Percentiles rank a stretch among this genome's conserved stretches.
Evolutionary conservation across 495 filamentous ascomycete species (phyloP).

Genomic region (Daldinia vernicosa): DNA sequence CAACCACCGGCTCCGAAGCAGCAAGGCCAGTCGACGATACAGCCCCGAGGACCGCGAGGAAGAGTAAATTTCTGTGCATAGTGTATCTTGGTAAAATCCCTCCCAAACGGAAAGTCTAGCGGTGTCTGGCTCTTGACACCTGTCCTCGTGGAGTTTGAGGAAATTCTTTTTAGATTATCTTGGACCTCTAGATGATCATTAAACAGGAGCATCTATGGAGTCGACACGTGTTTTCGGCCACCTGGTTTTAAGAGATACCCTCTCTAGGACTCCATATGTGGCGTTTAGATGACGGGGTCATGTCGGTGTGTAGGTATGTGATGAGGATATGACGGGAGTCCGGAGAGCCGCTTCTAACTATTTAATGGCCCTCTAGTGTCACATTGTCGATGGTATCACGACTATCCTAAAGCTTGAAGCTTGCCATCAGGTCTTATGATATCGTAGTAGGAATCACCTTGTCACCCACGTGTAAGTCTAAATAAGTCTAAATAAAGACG

Average conservation of each 20-base stretch:
- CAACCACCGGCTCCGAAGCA: neutral
- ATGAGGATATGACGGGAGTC: slow-evolving; percentile 13
- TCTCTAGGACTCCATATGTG: neutral
- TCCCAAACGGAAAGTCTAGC: neutral
- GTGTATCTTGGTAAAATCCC: neutral
- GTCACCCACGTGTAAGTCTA: too few species aligned
- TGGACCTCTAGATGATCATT: neutral
- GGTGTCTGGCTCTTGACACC: neutral
- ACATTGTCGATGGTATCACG: neutral
- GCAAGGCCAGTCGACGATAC: slow-evolving; percentile 4
- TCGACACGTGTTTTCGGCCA: neutral
- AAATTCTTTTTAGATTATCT: neutral
- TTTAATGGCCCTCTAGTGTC: slow-evolving; percentile 5
- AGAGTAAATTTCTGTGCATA: slow-evolving; percentile 16
- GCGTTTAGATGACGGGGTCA: slow-evolving; percentile 1
- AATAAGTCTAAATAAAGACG: too few species aligned
- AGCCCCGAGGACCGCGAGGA: slow-evolving; percentile 8
- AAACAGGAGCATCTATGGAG: neutral
- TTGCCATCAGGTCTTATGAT: too few species aligned
- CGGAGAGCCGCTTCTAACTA: neutral
- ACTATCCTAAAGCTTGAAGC: neutral
- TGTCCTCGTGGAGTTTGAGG: neutral
- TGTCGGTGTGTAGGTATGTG: neutral
- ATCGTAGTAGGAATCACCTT: too few species aligned
- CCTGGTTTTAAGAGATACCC: slow-evolving; percentile 13